phyloP scores from a whole-genome alignment of 371 early-diverging fungal species.

The Haplosporangium sp. region DNA sequence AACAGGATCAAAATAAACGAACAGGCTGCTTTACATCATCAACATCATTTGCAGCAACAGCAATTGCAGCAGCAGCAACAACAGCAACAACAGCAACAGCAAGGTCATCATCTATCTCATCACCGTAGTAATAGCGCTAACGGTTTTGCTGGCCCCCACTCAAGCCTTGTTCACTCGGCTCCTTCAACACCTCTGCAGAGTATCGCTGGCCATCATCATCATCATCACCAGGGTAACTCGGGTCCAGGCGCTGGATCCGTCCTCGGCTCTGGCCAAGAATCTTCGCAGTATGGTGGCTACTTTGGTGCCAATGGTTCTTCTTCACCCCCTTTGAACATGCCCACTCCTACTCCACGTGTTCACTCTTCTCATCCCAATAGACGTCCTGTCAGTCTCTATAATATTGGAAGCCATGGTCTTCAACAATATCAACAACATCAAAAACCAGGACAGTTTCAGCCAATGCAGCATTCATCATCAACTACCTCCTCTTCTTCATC shows the following conservation, averaged over 20 bases:
- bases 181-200: slow-evolving; percentile 31
- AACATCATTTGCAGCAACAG: slow-evolving; percentile 55
- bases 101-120: slow-evolving; percentile 32
- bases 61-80: slow-evolving; percentile 39
- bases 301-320: slow-evolving; percentile 48
- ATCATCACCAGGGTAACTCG: slow-evolving; percentile 10
- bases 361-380: slow-evolving; percentile 37
- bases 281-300: slow-evolving; percentile 25
- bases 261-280: slow-evolving; percentile 14
- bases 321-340: slow-evolving; percentile 43
- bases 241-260: not conserved
- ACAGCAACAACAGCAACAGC: slow-evolving; percentile 30
- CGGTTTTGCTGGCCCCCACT: slow-evolving; percentile 29
- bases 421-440: slow-evolving; percentile 45
- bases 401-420: slow-evolving; percentile 41
- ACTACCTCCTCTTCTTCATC: slow-evolving; percentile 10
- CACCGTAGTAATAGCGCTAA: slow-evolving; percentile 30
- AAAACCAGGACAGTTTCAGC: slow-evolving; percentile 28
- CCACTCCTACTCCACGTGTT: slow-evolving; percentile 39
- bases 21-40: slow-evolving; percentile 56
- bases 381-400: slow-evolving; percentile 46
- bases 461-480: slow-evolving; percentile 25
- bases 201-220: slow-evolving; percentile 25
- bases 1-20: slow-evolving; percentile 66
- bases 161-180: slow-evolving; percentile 35